Evolutionary conservation across 1,284 basidiomycete genomes (phyloP).

Genomic region (Moesziomyces parantarcticus): DNA sequence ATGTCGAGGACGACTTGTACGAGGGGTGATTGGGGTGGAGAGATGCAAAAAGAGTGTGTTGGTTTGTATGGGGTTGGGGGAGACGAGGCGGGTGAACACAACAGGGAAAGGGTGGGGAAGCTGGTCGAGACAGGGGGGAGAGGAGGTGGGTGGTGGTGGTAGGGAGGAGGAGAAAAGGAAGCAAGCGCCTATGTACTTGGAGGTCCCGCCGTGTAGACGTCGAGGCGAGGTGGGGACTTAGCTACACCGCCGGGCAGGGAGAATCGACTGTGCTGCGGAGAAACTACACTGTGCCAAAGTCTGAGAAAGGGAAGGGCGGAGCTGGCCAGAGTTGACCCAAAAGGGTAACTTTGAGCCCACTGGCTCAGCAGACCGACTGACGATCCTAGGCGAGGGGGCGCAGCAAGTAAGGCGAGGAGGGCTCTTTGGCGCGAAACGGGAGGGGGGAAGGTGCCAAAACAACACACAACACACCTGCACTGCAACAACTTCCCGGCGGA

Average conservation of each 20-base stretch:
- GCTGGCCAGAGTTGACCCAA: too few species aligned
- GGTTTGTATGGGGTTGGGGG: slow-evolving; percentile 3
- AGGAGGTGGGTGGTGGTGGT: slow-evolving; percentile 8
- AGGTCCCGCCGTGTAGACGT: too few species aligned
- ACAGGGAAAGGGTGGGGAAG: slow-evolving; percentile 5
- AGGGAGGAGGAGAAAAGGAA: slow-evolving; percentile 4
- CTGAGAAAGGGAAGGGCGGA: too few species aligned
- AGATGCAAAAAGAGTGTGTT: slow-evolving; percentile 34
- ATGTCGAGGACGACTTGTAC: neutral
- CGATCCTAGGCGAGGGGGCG: slow-evolving; percentile 14
- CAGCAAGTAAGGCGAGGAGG: slow-evolving; percentile 2
- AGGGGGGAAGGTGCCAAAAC: neutral
- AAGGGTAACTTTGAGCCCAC: too few species aligned
- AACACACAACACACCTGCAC: neutral
- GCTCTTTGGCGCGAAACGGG: neutral
- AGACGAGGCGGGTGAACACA: slow-evolving; percentile 7
- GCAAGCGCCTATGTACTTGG: neutral
- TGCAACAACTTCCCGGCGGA: neutral
- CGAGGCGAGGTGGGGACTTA: too few species aligned
- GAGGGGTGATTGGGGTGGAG: slow-evolving; percentile 1
- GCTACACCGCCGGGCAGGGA: too few species aligned
- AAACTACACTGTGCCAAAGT: too few species aligned
- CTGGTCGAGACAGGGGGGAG: slow-evolving; percentile 2
- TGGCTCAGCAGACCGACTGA: neutral
- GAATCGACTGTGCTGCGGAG: too few species aligned